A percentile compares a stretch with the other conserved stretches of the same genome.
phyloP scores from a whole-genome alignment of 73 alveolate species.

The Tetrahymena borealis region DNA sequence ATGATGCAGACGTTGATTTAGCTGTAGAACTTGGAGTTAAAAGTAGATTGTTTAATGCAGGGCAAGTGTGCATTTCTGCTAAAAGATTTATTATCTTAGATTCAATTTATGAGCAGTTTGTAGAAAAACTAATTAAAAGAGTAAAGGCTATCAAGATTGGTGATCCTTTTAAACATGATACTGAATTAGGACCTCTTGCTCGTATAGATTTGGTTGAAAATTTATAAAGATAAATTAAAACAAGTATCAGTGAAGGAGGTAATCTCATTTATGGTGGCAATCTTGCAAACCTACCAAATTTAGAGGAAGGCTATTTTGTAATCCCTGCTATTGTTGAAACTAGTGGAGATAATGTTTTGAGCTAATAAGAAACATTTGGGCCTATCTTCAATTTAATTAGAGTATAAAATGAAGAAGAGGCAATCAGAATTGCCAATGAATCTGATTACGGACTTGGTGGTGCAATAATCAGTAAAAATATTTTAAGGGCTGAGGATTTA shows the following conservation, averaged over 20 bases:
- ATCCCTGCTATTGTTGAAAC: constrained; percentile 45
- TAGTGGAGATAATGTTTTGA: constrained; percentile 27
- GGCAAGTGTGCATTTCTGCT: constrained; percentile 75
- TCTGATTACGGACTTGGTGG: constrained; percentile 89
- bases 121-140: constrained; percentile 6
- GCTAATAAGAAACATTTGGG: constrained; percentile 74
- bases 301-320: constrained; percentile 5
- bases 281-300: background rate
- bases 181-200: constrained; percentile 69
- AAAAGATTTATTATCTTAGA: constrained; percentile 62
- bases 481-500: no score
- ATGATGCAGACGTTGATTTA: constrained; percentile 52
- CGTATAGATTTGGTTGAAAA: constrained; percentile 37
- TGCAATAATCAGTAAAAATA: constrained; percentile 54
- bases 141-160: constrained; percentile 38
- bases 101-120: constrained; percentile 54
- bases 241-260: constrained; percentile 49
- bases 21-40: constrained; percentile 22
- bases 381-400: constrained; percentile 70
- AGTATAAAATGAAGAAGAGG: constrained; percentile 61
- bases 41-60: constrained; percentile 56
- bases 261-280: constrained; percentile 53
- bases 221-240: constrained; percentile 26
- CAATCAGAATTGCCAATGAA: constrained; percentile 75
- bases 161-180: constrained; percentile 51